Conservation (phyloP, 2,329 filamentous ascomycete species). For the Xylaria sp. region DNA sequence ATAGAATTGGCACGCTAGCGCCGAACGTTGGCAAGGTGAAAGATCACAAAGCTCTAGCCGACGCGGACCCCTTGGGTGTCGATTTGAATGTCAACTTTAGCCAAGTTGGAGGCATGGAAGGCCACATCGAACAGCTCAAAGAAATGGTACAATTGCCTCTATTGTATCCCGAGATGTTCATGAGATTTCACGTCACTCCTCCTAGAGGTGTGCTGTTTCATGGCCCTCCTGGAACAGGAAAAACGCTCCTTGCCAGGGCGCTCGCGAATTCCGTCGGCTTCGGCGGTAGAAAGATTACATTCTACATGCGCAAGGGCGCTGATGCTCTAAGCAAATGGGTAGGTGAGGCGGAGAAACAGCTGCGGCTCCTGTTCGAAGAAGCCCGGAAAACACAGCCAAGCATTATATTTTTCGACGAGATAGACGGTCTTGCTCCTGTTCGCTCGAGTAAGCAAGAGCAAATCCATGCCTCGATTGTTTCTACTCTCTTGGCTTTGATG, state of each 20-base stretch:
- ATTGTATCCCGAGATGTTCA: constrained; percentile 93
- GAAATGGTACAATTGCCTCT: constrained; percentile 97
- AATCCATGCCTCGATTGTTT: constrained; percentile 97
- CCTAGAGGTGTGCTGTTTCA: constrained; percentile 96
- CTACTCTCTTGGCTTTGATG: constrained; percentile 91
- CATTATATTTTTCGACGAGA: constrained; percentile 99
- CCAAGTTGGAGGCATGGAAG: constrained; percentile 88
- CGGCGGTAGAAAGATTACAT: constrained; percentile 92
- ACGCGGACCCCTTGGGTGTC: constrained; percentile 92
- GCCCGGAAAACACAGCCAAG: constrained; percentile 94
- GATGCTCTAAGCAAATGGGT: constrained; percentile 99
- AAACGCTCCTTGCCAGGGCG: constrained; percentile 92
- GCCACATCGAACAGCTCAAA: constrained; percentile 95
- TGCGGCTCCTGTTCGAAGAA: constrained; percentile 92
- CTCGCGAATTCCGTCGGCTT: constrained; percentile 89
- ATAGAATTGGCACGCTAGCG: constrained; percentile 53
- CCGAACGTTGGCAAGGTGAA: constrained; percentile 93
- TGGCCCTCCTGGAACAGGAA: constrained; percentile 95
- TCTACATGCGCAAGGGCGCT: constrained; percentile 99
- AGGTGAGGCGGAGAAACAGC: constrained; percentile 93
- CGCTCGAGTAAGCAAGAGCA: constrained; percentile 98
- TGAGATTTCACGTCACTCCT: constrained; percentile 88
- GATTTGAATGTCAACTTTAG: constrained; percentile 93
- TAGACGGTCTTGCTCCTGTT: constrained; percentile 94
- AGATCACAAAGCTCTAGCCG: constrained; percentile 87